Evolutionary conservation across 345 rosid species (phyloP).

Genomic region (Streptanthus diversifolius): DNA sequence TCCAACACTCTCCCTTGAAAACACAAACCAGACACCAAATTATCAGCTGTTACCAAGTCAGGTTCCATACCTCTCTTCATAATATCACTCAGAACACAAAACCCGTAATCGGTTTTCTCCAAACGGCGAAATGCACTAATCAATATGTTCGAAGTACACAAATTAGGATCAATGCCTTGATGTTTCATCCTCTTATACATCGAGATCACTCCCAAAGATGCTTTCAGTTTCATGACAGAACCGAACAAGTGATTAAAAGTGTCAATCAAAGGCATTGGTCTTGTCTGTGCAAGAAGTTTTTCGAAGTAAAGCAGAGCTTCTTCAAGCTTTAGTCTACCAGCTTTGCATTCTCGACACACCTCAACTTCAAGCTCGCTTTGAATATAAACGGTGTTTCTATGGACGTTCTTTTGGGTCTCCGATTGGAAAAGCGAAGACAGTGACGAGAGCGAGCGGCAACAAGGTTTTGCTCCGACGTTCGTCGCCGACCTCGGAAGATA

Average conservation of each 20-base stretch:
- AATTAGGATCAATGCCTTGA: not conserved
- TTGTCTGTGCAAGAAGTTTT: not conserved
- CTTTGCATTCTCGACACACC: not conserved
- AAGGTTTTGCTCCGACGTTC: not conserved
- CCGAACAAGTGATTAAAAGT: not conserved
- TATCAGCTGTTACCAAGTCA: not conserved
- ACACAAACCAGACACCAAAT: not conserved
- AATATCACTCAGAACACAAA: not conserved
- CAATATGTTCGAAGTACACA: not conserved
- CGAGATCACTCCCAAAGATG: not conserved
- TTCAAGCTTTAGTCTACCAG: not conserved
- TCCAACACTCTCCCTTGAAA: not conserved
- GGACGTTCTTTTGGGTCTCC: not conserved
- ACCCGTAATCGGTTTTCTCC: not conserved
- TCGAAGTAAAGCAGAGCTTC: conserved; percentile 1
- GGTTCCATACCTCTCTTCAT: not conserved
- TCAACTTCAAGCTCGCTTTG: not conserved
- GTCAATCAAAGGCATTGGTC: not conserved
- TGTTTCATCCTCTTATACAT: not conserved
- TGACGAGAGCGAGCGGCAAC: not conserved
- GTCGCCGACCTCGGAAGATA: not conserved
- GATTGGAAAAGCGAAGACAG: not conserved
- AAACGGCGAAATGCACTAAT: not conserved
- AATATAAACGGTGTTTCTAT: not conserved
- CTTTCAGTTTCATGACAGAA: not conserved